Conservation (phyloP, 1,284 basidiomycete species). For the Meripilus lineatus region DNA sequence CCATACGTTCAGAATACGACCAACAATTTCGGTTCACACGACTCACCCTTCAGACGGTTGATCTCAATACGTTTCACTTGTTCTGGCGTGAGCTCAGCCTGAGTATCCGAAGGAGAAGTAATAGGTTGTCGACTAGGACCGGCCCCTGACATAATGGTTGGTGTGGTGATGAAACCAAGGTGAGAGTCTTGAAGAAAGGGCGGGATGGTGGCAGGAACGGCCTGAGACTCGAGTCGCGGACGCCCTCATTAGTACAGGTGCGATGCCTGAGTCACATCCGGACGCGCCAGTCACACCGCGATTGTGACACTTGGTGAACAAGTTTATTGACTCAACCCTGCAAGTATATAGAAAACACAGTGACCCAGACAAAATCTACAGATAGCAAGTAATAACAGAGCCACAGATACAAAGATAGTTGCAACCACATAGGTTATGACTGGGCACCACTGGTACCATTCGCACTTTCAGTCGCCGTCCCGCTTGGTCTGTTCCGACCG, state of each 20-base stretch:
- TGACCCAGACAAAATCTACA: neutral
- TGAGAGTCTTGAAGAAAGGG: neutral
- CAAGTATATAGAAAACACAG: neutral
- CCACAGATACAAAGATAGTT: neutral
- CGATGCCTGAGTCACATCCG: too few species aligned
- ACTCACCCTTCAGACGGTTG: conserved; percentile 36
- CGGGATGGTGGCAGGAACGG: neutral
- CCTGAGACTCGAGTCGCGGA: too few species aligned
- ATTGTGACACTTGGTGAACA: neutral
- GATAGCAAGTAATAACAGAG: neutral
- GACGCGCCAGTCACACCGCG: conserved; percentile 11
- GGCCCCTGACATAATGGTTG: conserved; percentile 20
- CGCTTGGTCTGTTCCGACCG: conserved; percentile 11
- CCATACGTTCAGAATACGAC: conserved; percentile 46
- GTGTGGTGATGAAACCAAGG: neutral
- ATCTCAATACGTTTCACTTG: conserved; percentile 37
- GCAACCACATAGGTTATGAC: neutral
- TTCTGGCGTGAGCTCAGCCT: conserved; percentile 30
- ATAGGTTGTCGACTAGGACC: conserved; percentile 15
- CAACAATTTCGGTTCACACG: conserved; percentile 50
- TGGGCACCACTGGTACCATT: too few species aligned
- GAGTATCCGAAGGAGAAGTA: conserved; percentile 24
- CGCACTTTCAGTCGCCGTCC: neutral
- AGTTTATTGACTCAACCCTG: neutral
- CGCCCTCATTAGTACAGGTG: too few species aligned